Evolutionary conservation across 805 yeast genomes (phyloP).

Genomic region (Candida anglica): DNA sequence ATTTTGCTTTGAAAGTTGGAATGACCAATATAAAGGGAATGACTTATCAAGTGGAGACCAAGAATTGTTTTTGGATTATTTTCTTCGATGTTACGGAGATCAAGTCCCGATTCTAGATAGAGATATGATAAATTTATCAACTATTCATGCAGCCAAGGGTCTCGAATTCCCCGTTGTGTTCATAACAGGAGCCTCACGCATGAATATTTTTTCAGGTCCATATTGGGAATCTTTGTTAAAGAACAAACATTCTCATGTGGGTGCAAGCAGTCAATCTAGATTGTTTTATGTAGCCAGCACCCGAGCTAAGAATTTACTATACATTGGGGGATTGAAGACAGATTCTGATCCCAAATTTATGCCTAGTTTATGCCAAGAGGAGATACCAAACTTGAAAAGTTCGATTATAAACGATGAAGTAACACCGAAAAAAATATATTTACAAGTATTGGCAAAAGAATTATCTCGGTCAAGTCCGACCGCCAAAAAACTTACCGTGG

Average conservation of each 20-base stretch:
- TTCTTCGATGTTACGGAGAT: constrained; percentile 37
- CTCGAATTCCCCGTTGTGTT: constrained; percentile 70
- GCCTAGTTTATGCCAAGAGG: no score
- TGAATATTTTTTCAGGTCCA: not conserved
- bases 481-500: not conserved
- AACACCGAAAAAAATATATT: no score
- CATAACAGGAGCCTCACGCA: constrained; percentile 19
- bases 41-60: not conserved
- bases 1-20: no score
- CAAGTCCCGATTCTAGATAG: constrained; percentile 22
- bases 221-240: constrained; percentile 9
- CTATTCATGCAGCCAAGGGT: constrained; percentile 74
- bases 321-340: constrained; percentile 19
- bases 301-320: constrained; percentile 50
- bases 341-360: no score
- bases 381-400: no score
- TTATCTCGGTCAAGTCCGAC: constrained; percentile 2
- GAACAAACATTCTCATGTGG: not conserved
- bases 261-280: constrained; percentile 30
- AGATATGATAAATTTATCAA: constrained; percentile 50
- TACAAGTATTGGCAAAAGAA: no score
- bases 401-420: no score
- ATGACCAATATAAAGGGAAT: constrained; percentile 8
- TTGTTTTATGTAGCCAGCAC: constrained; percentile 64
- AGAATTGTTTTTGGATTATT: constrained; percentile 33